Evolutionary conservation across 2,329 filamentous ascomycete genomes (phyloP), one percentile per base, ranked within the genome.

Genomic region (Zasmidium citrigriseum): DNA sequence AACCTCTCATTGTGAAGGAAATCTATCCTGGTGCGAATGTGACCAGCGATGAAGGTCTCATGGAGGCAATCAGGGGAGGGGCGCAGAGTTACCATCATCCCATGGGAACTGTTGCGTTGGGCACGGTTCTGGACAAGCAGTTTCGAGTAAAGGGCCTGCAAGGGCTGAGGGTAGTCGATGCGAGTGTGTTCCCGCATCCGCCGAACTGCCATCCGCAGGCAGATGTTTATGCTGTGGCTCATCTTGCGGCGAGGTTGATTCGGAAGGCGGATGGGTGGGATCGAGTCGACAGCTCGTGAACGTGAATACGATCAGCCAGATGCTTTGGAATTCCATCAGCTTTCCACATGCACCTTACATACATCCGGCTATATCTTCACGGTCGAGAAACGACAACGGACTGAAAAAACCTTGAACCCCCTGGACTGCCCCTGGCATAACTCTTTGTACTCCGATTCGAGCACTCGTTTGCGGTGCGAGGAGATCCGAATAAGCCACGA

Each of bases 161-260:
- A 2, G 61, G 63, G 21, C 22, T 63, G 23, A 54, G 63, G 38
- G 63, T 65, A 0, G 61, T 60, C 5, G 63, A 61, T 49, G 54
- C 58, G 24, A 59, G 55, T 52, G 41, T 52, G 10, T 61, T 65
- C 29, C 63, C 61, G 10, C 51, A 48, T 11, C 45, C 55, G 44
- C 55, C 60, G 14, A 57, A 45, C 29, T 52, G 52, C 16, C 60
- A 59, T 60, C 12, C 52, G 2, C 60, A 60, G 47, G 57, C 60
- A 11, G 24, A 25, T n/a, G 54, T 60, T 10, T 60, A 62, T 57
- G 57, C 52, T 11, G 22, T 46, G 23, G 52, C 52, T 16, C 46
- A 59, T 47, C 49, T 34, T 20, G 48, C 49, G 14, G 55, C 55
- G 12, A 46, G 48, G 22, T 2, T 49, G 14, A 57, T 57, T 27